phyloP scores from a whole-genome alignment of 2,329 filamentous ascomycete genomes.

The Lachnellula hyalina region DNA sequence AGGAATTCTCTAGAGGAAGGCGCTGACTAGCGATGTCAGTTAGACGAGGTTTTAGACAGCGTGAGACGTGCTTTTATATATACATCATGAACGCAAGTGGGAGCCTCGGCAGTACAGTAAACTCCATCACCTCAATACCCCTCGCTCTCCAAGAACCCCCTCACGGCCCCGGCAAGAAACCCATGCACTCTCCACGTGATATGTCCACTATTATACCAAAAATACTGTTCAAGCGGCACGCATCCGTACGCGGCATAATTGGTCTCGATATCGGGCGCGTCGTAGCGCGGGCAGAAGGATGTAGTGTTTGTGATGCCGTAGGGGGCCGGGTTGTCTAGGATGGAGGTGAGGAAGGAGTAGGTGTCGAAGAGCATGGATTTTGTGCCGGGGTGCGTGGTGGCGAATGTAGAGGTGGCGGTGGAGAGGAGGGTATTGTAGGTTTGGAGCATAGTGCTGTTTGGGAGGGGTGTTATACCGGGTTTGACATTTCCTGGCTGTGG shows the following conservation, averaged over 20 bases:
- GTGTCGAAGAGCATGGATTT: conserved; percentile 41
- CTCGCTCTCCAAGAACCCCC: conserved; percentile 15
- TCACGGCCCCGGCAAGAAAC: conserved; percentile 31
- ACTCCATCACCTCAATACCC: background rate
- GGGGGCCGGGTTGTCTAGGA: conserved; percentile 37
- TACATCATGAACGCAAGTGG: too few relatives aligned
- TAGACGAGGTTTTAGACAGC: background rate
- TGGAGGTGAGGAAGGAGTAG: conserved; percentile 36
- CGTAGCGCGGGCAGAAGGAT: conserved; percentile 39
- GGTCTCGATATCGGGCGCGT: conserved; percentile 40
- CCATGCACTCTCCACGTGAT: conserved; percentile 39
- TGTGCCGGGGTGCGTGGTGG: conserved; percentile 27
- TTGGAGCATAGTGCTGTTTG: conserved; percentile 41
- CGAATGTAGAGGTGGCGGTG: conserved; percentile 11
- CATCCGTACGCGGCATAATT: conserved; percentile 42
- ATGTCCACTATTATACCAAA: conserved; percentile 45
- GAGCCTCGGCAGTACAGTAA: too few relatives aligned
- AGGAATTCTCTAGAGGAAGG: background rate
- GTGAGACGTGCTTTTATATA: too few relatives aligned
- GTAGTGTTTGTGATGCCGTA: conserved; percentile 44
- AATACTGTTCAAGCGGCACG: conserved; percentile 38
- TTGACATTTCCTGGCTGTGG: conserved; percentile 25
- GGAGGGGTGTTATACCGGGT: conserved; percentile 31
- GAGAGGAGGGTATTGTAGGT: conserved; percentile 40
- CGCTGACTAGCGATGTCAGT: background rate